A percentile compares a stretch with the other conserved stretches of the same genome.
Conservation (phyloP, 768 basidiomycete genomes). For the Cystofilobasidium bisporidii region DNA sequence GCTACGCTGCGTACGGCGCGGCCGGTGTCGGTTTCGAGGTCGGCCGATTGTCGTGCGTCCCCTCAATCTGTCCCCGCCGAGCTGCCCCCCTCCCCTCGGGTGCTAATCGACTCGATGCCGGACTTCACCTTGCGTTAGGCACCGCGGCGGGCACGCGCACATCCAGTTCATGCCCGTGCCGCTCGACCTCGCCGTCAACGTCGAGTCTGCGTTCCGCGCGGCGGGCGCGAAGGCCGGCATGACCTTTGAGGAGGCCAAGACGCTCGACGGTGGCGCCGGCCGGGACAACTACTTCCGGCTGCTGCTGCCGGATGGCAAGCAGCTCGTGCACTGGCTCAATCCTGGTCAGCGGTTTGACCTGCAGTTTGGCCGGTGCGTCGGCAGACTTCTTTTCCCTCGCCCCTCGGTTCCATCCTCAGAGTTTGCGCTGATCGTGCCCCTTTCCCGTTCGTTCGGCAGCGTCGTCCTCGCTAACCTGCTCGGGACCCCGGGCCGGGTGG, state of each 20-base stretch:
- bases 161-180: constrained; percentile 70
- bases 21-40: constrained; percentile 78
- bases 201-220: constrained; percentile 62
- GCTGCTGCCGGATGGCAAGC: constrained; percentile 74
- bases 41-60: constrained; percentile 53
- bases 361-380: constrained; percentile 80
- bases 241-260: constrained; percentile 63
- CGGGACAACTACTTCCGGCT: constrained; percentile 78
- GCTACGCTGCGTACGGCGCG: constrained; percentile 62
- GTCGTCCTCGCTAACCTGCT: constrained; percentile 71
- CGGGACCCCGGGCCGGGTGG: constrained; percentile 63
- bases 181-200: constrained; percentile 49
- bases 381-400: neutral
- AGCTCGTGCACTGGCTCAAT: constrained; percentile 75
- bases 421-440: neutral
- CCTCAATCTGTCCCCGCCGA: too few relatives aligned
- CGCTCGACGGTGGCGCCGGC: constrained; percentile 43
- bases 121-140: neutral
- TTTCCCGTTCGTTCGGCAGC: constrained; percentile 43
- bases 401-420: neutral
- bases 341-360: constrained; percentile 69
- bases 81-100: too few relatives aligned
- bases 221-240: constrained; percentile 60
- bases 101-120: too few relatives aligned
- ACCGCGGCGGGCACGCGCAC: constrained; percentile 86